These are phyloP conservation scores for Colletotrichum truncatum DNA, from an alignment of 2,329 filamentous ascomycete species.

Conservation along the genomic window DNA sequence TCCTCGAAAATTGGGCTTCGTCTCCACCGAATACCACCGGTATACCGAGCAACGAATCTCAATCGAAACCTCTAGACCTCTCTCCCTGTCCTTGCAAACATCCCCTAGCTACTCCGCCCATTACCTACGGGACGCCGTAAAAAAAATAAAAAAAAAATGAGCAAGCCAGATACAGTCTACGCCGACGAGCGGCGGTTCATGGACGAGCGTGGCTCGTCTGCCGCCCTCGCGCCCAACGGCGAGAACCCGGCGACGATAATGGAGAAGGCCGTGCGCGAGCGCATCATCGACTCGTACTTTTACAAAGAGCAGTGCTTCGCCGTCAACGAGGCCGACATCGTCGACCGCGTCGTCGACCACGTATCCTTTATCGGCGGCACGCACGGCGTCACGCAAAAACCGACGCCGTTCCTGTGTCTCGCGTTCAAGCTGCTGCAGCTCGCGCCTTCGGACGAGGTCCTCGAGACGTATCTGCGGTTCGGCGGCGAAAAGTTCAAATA, in stretches of 20 bases:
- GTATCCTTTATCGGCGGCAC: constrained; percentile 89
- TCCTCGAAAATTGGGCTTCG: background rate
- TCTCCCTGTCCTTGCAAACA: too few species aligned
- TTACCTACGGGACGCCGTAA: too few species aligned
- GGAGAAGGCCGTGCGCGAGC: constrained; percentile 94
- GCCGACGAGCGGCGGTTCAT: constrained; percentile 86
- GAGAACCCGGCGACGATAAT: constrained; percentile 96
- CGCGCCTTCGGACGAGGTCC: constrained; percentile 79
- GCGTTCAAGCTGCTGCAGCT: constrained; percentile 95
- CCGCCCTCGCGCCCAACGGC: constrained; percentile 80
- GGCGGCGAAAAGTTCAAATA: constrained; percentile 86
- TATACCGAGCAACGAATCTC: background rate
- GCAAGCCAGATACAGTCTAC: constrained; percentile 65
- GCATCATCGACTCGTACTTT: constrained; percentile 94
- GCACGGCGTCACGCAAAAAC: constrained; percentile 83
- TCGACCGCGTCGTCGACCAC: constrained; percentile 87
- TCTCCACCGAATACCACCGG: too few species aligned
- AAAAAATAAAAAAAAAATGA: constrained; percentile 43
- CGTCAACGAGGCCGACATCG: constrained; percentile 83
- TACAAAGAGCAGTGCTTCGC: constrained; percentile 99
- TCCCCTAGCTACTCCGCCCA: constrained; percentile 27
- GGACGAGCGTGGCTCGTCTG: constrained; percentile 87
- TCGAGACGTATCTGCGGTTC: constrained; percentile 81
- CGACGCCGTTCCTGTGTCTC: constrained; percentile 91
- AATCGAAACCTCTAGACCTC: too few species aligned